phyloP scores from a whole-genome alignment of 1,139 yeast genomes.

The Suhomyces wounanorum region DNA sequence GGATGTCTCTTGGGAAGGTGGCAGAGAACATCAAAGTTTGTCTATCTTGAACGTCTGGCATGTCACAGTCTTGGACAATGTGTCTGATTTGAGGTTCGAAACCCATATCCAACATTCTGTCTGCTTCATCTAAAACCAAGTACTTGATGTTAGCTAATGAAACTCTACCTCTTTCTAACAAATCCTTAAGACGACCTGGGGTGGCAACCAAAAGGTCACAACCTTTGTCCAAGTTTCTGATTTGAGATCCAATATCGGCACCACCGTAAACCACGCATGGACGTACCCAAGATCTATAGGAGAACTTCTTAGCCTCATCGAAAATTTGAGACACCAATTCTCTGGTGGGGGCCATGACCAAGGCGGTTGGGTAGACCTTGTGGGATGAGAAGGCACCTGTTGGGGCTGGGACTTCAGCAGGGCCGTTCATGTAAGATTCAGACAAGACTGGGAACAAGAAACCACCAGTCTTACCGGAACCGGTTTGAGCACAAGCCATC shows the following conservation, averaged over 20 bases:
- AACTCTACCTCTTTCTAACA: constrained; percentile 94
- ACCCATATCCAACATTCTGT: constrained; percentile 96
- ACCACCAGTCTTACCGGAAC: constrained; percentile 99
- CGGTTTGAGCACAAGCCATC: constrained; percentile 99
- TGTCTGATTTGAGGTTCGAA: constrained; percentile 95
- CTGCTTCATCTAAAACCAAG: constrained; percentile 96
- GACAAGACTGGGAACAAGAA: constrained; percentile 97
- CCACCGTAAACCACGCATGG: constrained; percentile 98
- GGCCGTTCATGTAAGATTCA: constrained; percentile 88
- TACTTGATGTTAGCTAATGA: constrained; percentile 95
- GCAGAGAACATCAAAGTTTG: constrained; percentile 99
- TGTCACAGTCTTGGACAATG: constrained; percentile 93
- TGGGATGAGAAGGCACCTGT: constrained; percentile 62
- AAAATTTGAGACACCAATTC: constrained; percentile 98
- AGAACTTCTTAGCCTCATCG: constrained; percentile 90
- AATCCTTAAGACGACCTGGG: constrained; percentile 97
- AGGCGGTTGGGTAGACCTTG: constrained; percentile 91
- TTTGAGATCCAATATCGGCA: constrained; percentile 97
- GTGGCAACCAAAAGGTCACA: constrained; percentile 95
- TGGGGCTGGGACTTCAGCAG: constrained; percentile 62
- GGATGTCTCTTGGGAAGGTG: constrained; percentile 99
- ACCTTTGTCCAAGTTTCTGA: constrained; percentile 93
- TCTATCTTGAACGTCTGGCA: constrained; percentile 96
- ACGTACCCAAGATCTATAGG: constrained; percentile 95
- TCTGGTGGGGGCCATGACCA: constrained; percentile 97